These are phyloP conservation scores for Phaeolepiota aurea DNA, from an alignment of 768 basidiomycete genomes.

Conservation along the genomic window DNA sequence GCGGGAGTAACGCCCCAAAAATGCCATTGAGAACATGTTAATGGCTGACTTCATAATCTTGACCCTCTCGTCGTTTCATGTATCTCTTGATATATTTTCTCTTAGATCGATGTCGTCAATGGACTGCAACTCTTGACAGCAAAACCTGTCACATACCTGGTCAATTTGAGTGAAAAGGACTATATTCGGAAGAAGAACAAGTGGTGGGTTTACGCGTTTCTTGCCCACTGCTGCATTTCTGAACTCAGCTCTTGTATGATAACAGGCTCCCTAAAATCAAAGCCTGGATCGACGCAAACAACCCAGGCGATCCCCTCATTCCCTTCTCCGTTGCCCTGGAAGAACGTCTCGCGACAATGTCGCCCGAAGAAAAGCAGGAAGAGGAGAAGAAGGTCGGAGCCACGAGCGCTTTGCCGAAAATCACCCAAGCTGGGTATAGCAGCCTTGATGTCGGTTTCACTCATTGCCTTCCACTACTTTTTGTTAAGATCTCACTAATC, in stretches of 20 bases:
- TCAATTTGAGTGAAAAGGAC: slow-evolving; percentile 93
- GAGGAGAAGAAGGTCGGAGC: slow-evolving; percentile 75
- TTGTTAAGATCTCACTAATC: slow-evolving; percentile 2
- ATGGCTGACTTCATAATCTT: slow-evolving; percentile 21
- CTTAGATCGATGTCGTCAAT: slow-evolving; percentile 86
- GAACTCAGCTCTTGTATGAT: not conserved
- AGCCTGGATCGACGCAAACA: slow-evolving; percentile 94
- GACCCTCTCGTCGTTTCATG: not conserved
- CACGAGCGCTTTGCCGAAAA: slow-evolving; percentile 75
- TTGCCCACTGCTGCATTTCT: not conserved
- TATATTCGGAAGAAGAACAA: slow-evolving; percentile 98
- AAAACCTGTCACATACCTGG: slow-evolving; percentile 95
- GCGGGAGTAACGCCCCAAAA: slow-evolving; percentile 73
- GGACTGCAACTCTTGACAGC: slow-evolving; percentile 86
- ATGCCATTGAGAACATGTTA: slow-evolving; percentile 51
- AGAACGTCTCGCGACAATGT: slow-evolving; percentile 67
- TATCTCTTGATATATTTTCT: slow-evolving; percentile 10
- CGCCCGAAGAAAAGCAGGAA: slow-evolving; percentile 63
- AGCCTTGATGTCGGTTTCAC: slow-evolving; percentile 61
- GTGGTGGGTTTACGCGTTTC: slow-evolving; percentile 44
- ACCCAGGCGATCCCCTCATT: slow-evolving; percentile 91
- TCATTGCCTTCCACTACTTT: not conserved
- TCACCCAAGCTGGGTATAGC: slow-evolving; percentile 89
- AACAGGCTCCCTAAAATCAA: slow-evolving; percentile 91
- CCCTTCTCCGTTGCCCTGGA: slow-evolving; percentile 96